phyloP scores from a whole-genome alignment of 2,329 filamentous ascomycete species.

The Cladosporium cucumerinum region DNA sequence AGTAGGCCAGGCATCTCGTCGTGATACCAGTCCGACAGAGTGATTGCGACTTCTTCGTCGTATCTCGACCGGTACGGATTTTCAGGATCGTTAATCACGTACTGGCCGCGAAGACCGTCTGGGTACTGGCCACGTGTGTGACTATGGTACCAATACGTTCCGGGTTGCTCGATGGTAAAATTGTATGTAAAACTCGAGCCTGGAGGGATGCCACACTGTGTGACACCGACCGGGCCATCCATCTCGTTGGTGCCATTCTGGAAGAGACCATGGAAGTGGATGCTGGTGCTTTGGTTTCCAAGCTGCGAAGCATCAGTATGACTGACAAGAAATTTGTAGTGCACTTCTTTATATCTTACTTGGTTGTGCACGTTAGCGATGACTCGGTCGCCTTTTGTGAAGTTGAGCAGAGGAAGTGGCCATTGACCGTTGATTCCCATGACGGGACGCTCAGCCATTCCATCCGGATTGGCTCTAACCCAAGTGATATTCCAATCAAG shows the following conservation, averaged over 20 bases:
- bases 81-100: slow-evolving; percentile 62
- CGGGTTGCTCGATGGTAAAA: slow-evolving; percentile 55
- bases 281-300: slow-evolving; percentile 59
- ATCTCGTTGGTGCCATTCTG: slow-evolving; percentile 72
- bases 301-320: slow-evolving; percentile 37
- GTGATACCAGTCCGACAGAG: slow-evolving; percentile 73
- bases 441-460: slow-evolving; percentile 46
- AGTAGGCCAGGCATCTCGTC: slow-evolving; percentile 52
- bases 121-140: slow-evolving; percentile 64
- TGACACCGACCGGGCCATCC: slow-evolving; percentile 68
- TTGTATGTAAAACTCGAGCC: slow-evolving; percentile 63
- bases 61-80: slow-evolving; percentile 53
- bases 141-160: slow-evolving; percentile 54
- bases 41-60: slow-evolving; percentile 60
- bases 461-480: slow-evolving; percentile 55
- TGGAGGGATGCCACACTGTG: slow-evolving; percentile 64
- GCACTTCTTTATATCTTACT: slow-evolving; percentile 14
- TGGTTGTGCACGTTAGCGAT: slow-evolving; percentile 67
- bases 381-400: slow-evolving; percentile 69
- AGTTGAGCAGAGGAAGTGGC: slow-evolving; percentile 69
- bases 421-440: slow-evolving; percentile 72
- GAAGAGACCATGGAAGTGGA: slow-evolving; percentile 77
- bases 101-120: slow-evolving; percentile 65
- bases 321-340: neutral
- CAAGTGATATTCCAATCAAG: slow-evolving; percentile 55